Conservation (phyloP, 345 rosid species). For the Populus alba region DNA sequence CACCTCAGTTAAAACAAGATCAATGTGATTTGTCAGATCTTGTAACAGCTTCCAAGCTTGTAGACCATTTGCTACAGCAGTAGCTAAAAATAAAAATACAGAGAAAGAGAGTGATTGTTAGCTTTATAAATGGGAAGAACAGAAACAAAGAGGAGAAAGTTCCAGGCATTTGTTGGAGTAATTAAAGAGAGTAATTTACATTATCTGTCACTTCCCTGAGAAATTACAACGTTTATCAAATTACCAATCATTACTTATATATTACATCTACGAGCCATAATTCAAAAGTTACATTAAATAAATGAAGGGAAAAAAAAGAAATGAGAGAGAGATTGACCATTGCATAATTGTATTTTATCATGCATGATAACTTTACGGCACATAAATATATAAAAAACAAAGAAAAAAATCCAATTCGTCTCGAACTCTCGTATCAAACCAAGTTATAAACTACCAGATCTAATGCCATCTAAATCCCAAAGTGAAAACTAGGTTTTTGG, state of each 20-base stretch:
- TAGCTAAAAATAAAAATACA: constrained; percentile 31
- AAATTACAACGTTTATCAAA: not conserved
- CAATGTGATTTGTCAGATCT: constrained; percentile 48
- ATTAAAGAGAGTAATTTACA: not conserved
- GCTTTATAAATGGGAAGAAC: not conserved
- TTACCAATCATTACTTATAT: not conserved
- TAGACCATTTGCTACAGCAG: constrained; percentile 47
- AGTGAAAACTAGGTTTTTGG: not conserved
- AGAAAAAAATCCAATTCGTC: not conserved
- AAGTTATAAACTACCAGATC: too few species aligned
- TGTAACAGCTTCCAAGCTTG: constrained; percentile 64
- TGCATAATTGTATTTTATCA: not conserved
- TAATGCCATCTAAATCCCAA: not conserved
- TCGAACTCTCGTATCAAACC: not conserved
- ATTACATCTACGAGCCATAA: not conserved
- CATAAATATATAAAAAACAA: not conserved
- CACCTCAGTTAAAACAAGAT: constrained; percentile 60
- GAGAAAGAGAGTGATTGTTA: not conserved
- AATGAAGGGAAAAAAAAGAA: not conserved
- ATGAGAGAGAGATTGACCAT: not conserved
- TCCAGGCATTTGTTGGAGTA: not conserved
- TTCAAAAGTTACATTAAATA: not conserved
- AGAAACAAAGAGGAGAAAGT: not conserved
- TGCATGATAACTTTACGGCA: not conserved
- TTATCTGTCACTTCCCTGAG: not conserved